Evolutionary conservation across 441 rosid species (phyloP).

Genomic region (Theobroma grandiflorum): DNA sequence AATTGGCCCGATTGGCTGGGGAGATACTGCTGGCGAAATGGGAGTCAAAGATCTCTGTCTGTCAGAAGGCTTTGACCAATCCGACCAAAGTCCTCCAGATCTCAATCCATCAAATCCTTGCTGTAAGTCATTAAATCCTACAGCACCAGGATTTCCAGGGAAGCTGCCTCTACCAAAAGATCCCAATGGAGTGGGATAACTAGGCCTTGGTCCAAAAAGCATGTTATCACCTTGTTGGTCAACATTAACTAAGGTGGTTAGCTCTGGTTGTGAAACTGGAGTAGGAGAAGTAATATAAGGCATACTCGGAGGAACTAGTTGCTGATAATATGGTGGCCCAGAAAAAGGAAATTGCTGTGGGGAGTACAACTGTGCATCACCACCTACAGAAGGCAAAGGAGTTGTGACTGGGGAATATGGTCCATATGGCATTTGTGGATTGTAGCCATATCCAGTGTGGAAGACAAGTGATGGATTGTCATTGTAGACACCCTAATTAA

Average conservation of each 20-base stretch:
- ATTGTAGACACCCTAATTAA: conserved; percentile 71
- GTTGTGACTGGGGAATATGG: conserved; percentile 72
- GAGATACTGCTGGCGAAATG: conserved; percentile 61
- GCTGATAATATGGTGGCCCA: conserved; percentile 69
- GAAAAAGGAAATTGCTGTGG: conserved; percentile 66
- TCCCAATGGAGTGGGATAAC: conserved; percentile 63
- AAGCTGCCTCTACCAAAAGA: conserved; percentile 55
- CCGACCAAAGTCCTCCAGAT: conserved; percentile 85
- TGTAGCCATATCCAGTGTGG: conserved; percentile 84
- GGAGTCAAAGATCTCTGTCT: conserved; percentile 64
- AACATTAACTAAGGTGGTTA: conserved; percentile 56
- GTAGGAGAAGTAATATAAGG: conserved; percentile 65
- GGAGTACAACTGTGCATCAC: conserved; percentile 64
- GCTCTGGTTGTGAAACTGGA: conserved; percentile 58
- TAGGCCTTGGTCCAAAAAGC: conserved; percentile 55
- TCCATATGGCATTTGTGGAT: conserved; percentile 84
- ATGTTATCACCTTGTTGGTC: conserved; percentile 69
- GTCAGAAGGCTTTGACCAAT: conserved; percentile 77
- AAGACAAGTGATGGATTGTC: conserved; percentile 76
- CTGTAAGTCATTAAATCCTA: conserved; percentile 73
- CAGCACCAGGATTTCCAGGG: conserved; percentile 56
- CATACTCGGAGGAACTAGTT: conserved; percentile 71
- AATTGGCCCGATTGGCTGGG: conserved; percentile 62
- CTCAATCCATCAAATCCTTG: conserved; percentile 76
- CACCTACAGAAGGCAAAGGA: conserved; percentile 61